Evolutionary conservation across 768 basidiomycete genomes (phyloP), one percentile per base, ranked within the genome.

Genomic region (Tephrocybe sp.): DNA sequence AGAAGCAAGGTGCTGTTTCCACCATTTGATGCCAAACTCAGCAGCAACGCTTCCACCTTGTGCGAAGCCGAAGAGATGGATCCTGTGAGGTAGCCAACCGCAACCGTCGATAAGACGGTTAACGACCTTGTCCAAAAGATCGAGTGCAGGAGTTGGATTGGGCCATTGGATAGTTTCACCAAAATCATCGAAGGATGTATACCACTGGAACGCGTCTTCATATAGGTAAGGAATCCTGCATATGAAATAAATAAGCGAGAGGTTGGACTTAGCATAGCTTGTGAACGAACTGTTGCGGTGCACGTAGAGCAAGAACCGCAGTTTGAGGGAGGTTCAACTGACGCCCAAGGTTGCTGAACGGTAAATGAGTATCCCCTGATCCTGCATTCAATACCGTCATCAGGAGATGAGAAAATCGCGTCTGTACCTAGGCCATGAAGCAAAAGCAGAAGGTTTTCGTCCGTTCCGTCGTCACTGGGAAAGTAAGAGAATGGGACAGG

Each of bases 251-350:
- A 25, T 49, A 10, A 38, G 51, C 7, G 24, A 9, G 5, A 21
- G 23, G n/a, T 20, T 18, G n/a, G 9, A 2, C 12, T 32, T 12
- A 24, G 33, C 4, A 33, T 26, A 2, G 25, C 11, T 4, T 28
- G 14, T 52, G 33, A 44, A 71, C 79, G 57, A 68, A 90, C 87
- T 80, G 83, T 60, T 86, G 80, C 15, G 92, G 86, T 2, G 87
- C 93, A 42, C 88, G 83, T 9, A 96, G 64, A 1, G 90, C 79
- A n/a, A 96, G 79, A 1, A 83, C 75, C 2, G 93, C 91, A 0
- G 94, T 96, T 65, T 95, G 93, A 0, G 93, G 94, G n/a, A 97
- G 79, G 57, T 83, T 88, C 41, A 97, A 68, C 9, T 80, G 78
- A 18, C 73, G 74, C 9, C 84, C 92, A 5, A 97, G 80, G 47